A percentile compares a stretch with the other conserved stretches of the same genome.
Conservation (phyloP, 352 stramenopile genomes). For the Phytopythium sindhum region DNA sequence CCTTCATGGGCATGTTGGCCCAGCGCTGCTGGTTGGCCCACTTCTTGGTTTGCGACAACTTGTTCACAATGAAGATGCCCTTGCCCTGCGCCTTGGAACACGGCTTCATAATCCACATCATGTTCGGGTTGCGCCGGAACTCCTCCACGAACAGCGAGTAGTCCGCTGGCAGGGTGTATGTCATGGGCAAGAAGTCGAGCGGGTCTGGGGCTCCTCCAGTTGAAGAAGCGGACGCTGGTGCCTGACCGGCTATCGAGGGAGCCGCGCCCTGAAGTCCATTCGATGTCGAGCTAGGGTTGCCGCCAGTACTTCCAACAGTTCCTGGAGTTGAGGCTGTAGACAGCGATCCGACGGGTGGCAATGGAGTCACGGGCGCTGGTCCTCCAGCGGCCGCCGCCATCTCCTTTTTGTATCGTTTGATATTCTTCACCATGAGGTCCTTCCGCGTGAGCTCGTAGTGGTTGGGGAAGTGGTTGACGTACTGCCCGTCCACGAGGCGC, state of each 20-base stretch:
- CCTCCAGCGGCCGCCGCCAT: constrained; percentile 19
- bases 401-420: constrained; percentile 87
- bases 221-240: neutral
- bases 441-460: constrained; percentile 92
- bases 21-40: constrained; percentile 73
- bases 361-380: constrained; percentile 2
- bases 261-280: neutral
- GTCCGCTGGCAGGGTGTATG: constrained; percentile 91
- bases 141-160: constrained; percentile 93
- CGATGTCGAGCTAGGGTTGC: neutral
- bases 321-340: neutral
- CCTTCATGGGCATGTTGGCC: constrained; percentile 69
- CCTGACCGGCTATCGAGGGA: neutral
- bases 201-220: constrained; percentile 11
- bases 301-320: neutral
- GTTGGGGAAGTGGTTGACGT: constrained; percentile 89
- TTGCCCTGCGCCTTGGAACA: constrained; percentile 88
- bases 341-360: neutral
- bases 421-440: constrained; percentile 94
- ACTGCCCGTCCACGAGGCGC: constrained; percentile 62
- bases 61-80: constrained; percentile 94
- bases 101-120: constrained; percentile 95
- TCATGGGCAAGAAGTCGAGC: constrained; percentile 84
- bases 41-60: constrained; percentile 90
- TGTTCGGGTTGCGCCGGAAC: constrained; percentile 79